Conservation (phyloP, 192 early-diverging fungal genomes). For the Physocladia obscura region DNA sequence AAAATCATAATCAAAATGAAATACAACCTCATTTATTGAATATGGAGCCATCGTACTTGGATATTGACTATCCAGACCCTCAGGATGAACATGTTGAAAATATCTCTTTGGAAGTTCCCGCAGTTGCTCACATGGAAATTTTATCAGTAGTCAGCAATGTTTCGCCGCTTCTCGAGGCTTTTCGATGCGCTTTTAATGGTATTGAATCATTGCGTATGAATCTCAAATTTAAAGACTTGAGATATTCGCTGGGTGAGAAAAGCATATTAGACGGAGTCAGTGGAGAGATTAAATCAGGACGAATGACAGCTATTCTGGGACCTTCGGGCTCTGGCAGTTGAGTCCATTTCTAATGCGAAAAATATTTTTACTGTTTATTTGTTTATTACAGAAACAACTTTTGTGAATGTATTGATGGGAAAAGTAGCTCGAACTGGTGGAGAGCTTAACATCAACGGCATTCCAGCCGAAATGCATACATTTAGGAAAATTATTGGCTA, state of each 20-base stretch:
- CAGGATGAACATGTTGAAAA: not conserved
- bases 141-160: not conserved
- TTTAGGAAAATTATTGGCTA: slow-evolving; percentile 43
- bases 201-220: slow-evolving; percentile 26
- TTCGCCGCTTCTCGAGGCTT: slow-evolving; percentile 4
- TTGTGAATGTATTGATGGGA: slow-evolving; percentile 45
- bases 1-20: not conserved
- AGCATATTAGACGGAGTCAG: slow-evolving; percentile 69
- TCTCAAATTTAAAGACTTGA: slow-evolving; percentile 40
- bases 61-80: slow-evolving; percentile 5
- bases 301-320: slow-evolving; percentile 85
- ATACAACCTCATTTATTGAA: not conserved
- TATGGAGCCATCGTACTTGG: slow-evolving; percentile 2
- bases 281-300: slow-evolving; percentile 71
- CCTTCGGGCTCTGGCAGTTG: slow-evolving; percentile 63
- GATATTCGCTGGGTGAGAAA: slow-evolving; percentile 45
- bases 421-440: slow-evolving; percentile 37
- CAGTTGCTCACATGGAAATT: not conserved
- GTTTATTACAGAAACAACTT: slow-evolving; percentile 50
- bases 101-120: not conserved
- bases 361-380: slow-evolving; percentile 32
- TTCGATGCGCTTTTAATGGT: slow-evolving; percentile 6
- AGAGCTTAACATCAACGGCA: slow-evolving; percentile 29
- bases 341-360: not conserved
- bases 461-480: slow-evolving; percentile 25